Percentiles rank a stretch among this genome's conserved stretches.
Evolutionary conservation across 805 yeast species (phyloP).

Genomic region (Wickerhamiella occidentalis): DNA sequence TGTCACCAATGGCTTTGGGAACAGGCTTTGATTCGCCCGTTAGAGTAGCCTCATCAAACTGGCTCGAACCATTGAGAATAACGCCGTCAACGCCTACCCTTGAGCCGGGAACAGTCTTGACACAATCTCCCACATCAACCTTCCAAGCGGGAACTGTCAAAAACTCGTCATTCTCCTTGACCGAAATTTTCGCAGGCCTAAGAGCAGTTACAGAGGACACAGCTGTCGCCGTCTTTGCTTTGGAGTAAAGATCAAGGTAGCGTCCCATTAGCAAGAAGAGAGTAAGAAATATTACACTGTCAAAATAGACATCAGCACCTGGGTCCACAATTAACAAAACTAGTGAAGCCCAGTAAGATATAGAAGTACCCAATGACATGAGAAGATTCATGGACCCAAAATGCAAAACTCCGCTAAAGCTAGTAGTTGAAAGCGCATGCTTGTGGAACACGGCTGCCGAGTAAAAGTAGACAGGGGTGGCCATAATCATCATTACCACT

Average conservation of each 20-base stretch:
- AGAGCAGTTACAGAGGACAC: conserved; percentile 41
- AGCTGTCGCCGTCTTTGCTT: conserved; percentile 54
- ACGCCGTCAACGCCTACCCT: conserved; percentile 66
- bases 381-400: conserved; percentile 72
- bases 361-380: conserved; percentile 60
- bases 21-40: conserved; percentile 75
- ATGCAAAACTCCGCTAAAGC: conserved; percentile 39
- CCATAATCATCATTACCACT: conserved; percentile 53
- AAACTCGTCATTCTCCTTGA: conserved; percentile 27
- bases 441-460: conserved; percentile 62
- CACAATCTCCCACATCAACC: conserved; percentile 80
- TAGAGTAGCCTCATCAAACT: conserved; percentile 77
- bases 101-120: conserved; percentile 33
- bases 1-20: conserved; percentile 46
- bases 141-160: conserved; percentile 26
- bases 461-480: conserved; percentile 64
- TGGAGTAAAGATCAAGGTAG: conserved; percentile 53
- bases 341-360: conserved; percentile 59
- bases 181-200: conserved; percentile 36
- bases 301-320: conserved; percentile 50
- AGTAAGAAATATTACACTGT: conserved; percentile 64
- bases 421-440: conserved; percentile 38
- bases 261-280: conserved; percentile 63
- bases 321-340: conserved; percentile 41
- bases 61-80: conserved; percentile 56